phyloP scores from a whole-genome alignment of 2,329 filamentous ascomycete species.

The Neodidymelliopsis sp. region DNA sequence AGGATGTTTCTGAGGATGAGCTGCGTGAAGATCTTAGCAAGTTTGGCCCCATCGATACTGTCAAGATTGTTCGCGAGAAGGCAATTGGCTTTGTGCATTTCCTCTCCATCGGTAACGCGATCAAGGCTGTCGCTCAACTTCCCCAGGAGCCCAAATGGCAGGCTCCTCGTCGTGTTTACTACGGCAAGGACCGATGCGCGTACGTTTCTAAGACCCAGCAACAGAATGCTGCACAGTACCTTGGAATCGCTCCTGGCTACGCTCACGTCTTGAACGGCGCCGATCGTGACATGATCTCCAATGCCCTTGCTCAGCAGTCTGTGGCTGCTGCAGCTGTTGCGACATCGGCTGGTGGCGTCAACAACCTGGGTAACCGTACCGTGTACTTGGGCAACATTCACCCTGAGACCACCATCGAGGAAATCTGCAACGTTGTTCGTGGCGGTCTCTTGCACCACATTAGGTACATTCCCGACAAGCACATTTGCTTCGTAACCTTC shows the following conservation, averaged over 20 bases:
- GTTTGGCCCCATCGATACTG: slow-evolving; percentile 94
- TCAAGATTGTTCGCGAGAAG: slow-evolving; percentile 98
- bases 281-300: slow-evolving; percentile 95
- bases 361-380: slow-evolving; percentile 95
- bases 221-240: slow-evolving; percentile 97
- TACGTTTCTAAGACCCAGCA: slow-evolving; percentile 99
- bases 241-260: slow-evolving; percentile 95
- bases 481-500: slow-evolving; percentile 99
- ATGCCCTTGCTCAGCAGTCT: slow-evolving; percentile 94
- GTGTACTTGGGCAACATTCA: slow-evolving; percentile 99
- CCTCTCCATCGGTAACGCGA: slow-evolving; percentile 94
- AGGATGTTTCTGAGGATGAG: slow-evolving; percentile 90
- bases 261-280: slow-evolving; percentile 95
- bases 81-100: slow-evolving; percentile 98
- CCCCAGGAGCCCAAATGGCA: slow-evolving; percentile 98
- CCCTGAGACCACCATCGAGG: slow-evolving; percentile 97
- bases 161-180: slow-evolving; percentile 92
- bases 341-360: slow-evolving; percentile 94
- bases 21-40: slow-evolving; percentile 93
- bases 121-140: slow-evolving; percentile 96
- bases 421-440: slow-evolving; percentile 98
- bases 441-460: slow-evolving; percentile 97
- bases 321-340: slow-evolving; percentile 96
- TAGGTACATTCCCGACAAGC: slow-evolving; percentile 98
- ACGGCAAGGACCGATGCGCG: slow-evolving; percentile 97